phyloP scores from a whole-genome alignment of 495 filamentous ascomycete species.

The Glarea lozoyensis region DNA sequence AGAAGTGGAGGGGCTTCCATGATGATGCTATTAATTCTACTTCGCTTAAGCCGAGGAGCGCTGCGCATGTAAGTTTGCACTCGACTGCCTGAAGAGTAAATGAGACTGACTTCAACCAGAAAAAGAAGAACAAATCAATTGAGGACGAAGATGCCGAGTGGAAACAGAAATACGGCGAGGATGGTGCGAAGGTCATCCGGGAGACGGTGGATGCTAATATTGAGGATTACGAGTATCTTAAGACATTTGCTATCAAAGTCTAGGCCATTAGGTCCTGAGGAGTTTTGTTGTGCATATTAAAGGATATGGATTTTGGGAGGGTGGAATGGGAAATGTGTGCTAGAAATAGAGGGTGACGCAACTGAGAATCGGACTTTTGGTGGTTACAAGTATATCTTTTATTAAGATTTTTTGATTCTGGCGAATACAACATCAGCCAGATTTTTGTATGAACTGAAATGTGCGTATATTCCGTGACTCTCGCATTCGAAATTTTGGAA shows the following conservation, averaged over 20 bases:
- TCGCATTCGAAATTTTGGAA: no score
- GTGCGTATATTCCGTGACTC: no score
- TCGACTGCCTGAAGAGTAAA: not conserved
- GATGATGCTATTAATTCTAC: constrained; percentile 82
- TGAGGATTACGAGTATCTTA: constrained; percentile 84
- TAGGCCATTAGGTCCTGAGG: constrained; percentile 1
- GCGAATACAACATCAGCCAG: no score
- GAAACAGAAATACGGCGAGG: constrained; percentile 70
- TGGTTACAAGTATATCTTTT: no score
- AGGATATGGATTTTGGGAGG: no score
- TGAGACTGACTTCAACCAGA: constrained; percentile 26
- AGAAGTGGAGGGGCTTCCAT: constrained; percentile 96
- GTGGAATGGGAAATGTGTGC: no score
- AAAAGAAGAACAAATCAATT: constrained; percentile 49
- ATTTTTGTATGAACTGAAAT: no score
- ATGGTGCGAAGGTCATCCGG: constrained; percentile 67
- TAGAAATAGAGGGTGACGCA: no score
- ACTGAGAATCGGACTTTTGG: no score
- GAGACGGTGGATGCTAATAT: constrained; percentile 71
- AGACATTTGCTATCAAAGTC: constrained; percentile 68
- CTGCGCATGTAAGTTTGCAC: constrained; percentile 53
- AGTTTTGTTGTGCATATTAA: no score
- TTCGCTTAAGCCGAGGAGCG: constrained; percentile 54
- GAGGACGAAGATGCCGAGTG: constrained; percentile 73
- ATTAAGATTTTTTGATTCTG: no score